phyloP scores from a whole-genome alignment of 1,284 basidiomycete genomes.

The Puccinia coronata region DNA sequence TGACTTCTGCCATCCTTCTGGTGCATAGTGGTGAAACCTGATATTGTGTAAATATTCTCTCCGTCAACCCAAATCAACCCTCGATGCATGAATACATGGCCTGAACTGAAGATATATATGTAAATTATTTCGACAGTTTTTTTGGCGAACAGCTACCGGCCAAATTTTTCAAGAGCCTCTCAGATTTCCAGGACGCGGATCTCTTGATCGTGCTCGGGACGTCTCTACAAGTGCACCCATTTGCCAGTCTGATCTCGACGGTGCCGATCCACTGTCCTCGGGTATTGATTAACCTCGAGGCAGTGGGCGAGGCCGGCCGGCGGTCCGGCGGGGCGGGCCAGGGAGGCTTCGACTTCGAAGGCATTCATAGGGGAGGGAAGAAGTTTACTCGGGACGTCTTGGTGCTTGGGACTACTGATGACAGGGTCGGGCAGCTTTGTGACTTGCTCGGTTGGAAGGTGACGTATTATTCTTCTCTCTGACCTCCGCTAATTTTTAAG shows the following conservation, averaged over 20 bases:
- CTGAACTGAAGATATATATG: neutral
- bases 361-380: constrained; percentile 30
- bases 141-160: constrained; percentile 56
- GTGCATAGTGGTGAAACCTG: constrained; percentile 56
- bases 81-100: neutral
- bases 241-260: constrained; percentile 62
- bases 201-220: constrained; percentile 90
- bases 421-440: constrained; percentile 56
- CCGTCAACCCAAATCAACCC: neutral
- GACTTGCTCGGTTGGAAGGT: constrained; percentile 59
- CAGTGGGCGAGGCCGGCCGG: constrained; percentile 60
- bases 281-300: constrained; percentile 64
- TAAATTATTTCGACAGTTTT: constrained; percentile 28
- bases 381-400: constrained; percentile 57
- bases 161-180: constrained; percentile 55
- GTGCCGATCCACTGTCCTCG: constrained; percentile 61
- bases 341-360: constrained; percentile 51
- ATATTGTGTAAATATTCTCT: constrained; percentile 55
- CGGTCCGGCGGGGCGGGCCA: constrained; percentile 1
- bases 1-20: no score
- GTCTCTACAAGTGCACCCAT: constrained; percentile 70
- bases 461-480: neutral
- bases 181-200: constrained; percentile 67
- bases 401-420: constrained; percentile 60
- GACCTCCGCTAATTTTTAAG: no score